Evolutionary conservation across 768 basidiomycete genomes (phyloP), one percentile per base, ranked within the genome.

Genomic region (Arthromyces matolae): DNA sequence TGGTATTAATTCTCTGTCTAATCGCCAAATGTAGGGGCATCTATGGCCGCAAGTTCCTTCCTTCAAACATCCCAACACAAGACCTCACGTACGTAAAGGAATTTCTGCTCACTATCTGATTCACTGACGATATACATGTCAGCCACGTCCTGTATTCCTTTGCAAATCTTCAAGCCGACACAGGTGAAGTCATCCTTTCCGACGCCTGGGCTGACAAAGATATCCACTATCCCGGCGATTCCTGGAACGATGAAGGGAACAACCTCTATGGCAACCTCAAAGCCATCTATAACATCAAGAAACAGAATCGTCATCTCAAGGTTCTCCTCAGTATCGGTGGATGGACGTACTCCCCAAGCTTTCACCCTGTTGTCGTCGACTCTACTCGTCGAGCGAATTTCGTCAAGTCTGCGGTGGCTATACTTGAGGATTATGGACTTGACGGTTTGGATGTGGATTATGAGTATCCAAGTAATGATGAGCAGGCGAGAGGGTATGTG

Each of bases 221-320:
- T 63, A 98, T 98, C 37, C 96, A 98, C 64, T 94, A 95, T 63
- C 84, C 87, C 0, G 89, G 86, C 7, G 96, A 99, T 66, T 87
- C 86, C 4, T 99, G 96, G 96, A 87, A 93, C 55, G 95, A 98
- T 44, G 63, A 62, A 22, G 93, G 93, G 35, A 84, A 76, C 53
- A 96, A 98, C 65, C 79, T 98, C 14, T 98, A 95, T 59, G 94
- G 94, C 44, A 95, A 95, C 66, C 81, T 98, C 70, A 96, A 95
- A 63, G 89, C 89, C 41, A 79, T 98, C 49, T 94, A 93, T 66
- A 78, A 87, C 25, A 75, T 97, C 55, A 98, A 98, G 76, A 86
- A 94, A 62, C 65, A 78, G 53, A 74, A 96, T 51, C 79, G 93
- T 43, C 86, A 86, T 52, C 75, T 93, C 61, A 89, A 87, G 55